phyloP scores from a whole-genome alignment of 208 protist species.

The Trichomonas gallinae region DNA sequence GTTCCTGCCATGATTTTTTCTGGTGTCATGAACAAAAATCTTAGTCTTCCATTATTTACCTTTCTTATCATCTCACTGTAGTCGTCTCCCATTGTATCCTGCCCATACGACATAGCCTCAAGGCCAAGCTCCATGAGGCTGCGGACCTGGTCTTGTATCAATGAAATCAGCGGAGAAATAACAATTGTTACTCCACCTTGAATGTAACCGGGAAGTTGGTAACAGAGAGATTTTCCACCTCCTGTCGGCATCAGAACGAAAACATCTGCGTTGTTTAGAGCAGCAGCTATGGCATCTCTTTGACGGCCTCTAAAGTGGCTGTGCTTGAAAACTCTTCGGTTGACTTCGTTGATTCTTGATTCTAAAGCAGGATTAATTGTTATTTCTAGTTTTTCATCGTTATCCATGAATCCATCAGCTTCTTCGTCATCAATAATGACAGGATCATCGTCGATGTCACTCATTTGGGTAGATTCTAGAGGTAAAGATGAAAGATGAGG shows the following conservation, averaged over 20 bases:
- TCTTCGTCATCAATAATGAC: background rate
- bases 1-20: background rate
- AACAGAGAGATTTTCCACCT: slow-evolving; percentile 39
- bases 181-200: slow-evolving; percentile 30
- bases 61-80: background rate
- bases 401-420: background rate
- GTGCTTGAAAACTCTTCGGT: background rate
- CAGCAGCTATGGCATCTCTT: background rate
- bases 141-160: slow-evolving; percentile 42
- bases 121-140: background rate
- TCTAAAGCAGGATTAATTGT: background rate
- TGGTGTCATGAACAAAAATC: background rate
- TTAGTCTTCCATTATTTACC: background rate
- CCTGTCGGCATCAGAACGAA: slow-evolving; percentile 42
- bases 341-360: background rate
- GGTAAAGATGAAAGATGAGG: too few species aligned
- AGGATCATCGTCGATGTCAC: background rate
- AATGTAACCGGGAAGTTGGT: slow-evolving; percentile 35
- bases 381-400: background rate
- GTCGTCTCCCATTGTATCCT: background rate
- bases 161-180: slow-evolving; percentile 40
- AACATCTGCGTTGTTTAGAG: slow-evolving; percentile 19
- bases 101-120: too few species aligned
- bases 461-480: background rate
- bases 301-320: background rate